A percentile compares a stretch with the other conserved stretches of the same genome.
Conservation (phyloP, 2,329 filamentous ascomycete species). For the Colletotrichum sp. region DNA sequence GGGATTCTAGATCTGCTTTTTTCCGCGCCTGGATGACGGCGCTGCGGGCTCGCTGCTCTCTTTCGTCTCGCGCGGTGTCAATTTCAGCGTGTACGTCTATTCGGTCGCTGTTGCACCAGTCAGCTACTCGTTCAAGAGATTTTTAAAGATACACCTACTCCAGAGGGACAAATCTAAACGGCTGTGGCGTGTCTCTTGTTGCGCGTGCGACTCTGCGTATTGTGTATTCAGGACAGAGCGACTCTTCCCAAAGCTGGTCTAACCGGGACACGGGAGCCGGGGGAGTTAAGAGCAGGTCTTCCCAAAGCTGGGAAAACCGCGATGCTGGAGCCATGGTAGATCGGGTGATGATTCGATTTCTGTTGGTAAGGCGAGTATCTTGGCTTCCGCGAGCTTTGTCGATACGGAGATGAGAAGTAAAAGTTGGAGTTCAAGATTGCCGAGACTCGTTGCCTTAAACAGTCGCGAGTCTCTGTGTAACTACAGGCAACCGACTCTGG, state of each 20-base stretch:
- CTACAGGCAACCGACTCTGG: background rate
- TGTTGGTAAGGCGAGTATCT: background rate
- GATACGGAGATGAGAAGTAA: background rate
- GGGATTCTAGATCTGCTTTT: background rate
- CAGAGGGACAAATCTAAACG: background rate
- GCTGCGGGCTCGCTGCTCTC: background rate
- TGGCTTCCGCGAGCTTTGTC: background rate
- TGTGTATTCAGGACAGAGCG: background rate
- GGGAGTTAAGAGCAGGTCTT: background rate
- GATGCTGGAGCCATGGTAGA: background rate
- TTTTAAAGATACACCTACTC: fast-evolving
- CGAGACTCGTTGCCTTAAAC: background rate
- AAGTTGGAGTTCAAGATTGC: background rate
- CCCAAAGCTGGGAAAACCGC: background rate
- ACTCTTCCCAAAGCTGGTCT: background rate
- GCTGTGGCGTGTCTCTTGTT: background rate
- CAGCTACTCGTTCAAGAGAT: background rate
- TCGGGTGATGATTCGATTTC: background rate
- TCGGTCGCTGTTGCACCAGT: background rate
- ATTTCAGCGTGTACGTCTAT: background rate
- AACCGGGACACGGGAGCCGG: background rate
- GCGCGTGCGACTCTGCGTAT: background rate
- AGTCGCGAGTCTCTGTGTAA: background rate
- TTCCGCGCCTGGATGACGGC: background rate
- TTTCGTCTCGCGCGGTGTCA: background rate